Percentiles rank a stretch among this genome's conserved stretches.
Conservation (phyloP, 2,329 filamentous ascomycete species). For the Metarhizium sp. region DNA sequence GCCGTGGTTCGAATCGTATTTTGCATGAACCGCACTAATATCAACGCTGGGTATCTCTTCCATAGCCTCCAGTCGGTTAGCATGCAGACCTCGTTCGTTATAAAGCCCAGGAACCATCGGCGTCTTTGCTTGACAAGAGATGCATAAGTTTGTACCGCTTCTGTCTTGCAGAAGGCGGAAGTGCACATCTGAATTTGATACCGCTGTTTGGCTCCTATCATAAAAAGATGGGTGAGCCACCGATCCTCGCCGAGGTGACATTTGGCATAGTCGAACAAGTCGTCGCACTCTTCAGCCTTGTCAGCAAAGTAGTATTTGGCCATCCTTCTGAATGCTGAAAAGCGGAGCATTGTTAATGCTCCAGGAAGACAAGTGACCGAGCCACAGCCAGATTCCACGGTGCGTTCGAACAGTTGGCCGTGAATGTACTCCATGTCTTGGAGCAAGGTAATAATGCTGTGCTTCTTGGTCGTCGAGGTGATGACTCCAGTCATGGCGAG, state of each 20-base stretch:
- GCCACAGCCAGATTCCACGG: conserved; percentile 88
- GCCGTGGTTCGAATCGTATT: conserved; percentile 95
- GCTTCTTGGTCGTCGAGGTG: conserved; percentile 82
- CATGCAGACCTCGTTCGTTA: conserved; percentile 98
- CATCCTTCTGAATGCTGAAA: conserved; percentile 94
- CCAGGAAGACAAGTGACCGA: conserved; percentile 92
- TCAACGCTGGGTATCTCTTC: conserved; percentile 80
- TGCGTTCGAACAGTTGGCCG: conserved; percentile 90
- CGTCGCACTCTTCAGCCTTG: conserved; percentile 89
- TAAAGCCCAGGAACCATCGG: conserved; percentile 93
- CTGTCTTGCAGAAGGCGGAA: conserved; percentile 95
- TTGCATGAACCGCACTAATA: conserved; percentile 83
- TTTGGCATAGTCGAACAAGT: conserved; percentile 94
- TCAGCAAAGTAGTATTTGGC: conserved; percentile 98
- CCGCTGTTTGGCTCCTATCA: conserved; percentile 88
- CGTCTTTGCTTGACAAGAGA: conserved; percentile 89
- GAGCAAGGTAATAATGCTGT: conserved; percentile 81
- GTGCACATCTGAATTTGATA: conserved; percentile 98
- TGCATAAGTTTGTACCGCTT: conserved; percentile 81
- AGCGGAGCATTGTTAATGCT: conserved; percentile 89
- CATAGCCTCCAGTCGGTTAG: conserved; percentile 88
- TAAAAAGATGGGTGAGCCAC: conserved; percentile 96
- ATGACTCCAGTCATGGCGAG: conserved; percentile 97
- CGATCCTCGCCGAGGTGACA: conserved; percentile 91
- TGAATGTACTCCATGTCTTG: conserved; percentile 99